Conservation (phyloP, 345 rosid genomes). For the Xanthoceras sorbifolium region DNA sequence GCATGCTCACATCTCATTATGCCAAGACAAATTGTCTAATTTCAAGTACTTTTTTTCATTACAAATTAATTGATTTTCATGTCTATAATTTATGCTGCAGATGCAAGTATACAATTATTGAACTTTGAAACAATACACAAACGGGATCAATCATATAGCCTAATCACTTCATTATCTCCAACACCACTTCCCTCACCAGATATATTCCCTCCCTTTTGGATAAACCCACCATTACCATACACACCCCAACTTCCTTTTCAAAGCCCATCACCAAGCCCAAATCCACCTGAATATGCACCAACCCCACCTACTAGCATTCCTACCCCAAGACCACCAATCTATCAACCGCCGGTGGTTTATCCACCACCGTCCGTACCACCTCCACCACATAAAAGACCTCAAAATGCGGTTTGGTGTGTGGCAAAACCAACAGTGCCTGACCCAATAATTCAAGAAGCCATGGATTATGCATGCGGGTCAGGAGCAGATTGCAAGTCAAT, state of each 20-base stretch:
- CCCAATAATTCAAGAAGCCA: conserved; percentile 34
- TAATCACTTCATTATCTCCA: conserved; percentile 18
- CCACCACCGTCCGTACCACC: conserved; percentile 19
- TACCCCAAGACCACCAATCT: conserved; percentile 17
- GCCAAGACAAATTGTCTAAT: background rate
- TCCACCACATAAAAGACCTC: conserved; percentile 27
- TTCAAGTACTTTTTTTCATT: background rate
- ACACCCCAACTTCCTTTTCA: conserved; percentile 3
- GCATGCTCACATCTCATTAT: no score
- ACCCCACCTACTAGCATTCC: no score
- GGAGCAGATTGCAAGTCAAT: conserved; percentile 49
- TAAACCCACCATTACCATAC: conserved; percentile 27
- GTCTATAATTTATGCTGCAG: conserved; percentile 17
- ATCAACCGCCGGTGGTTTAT: background rate
- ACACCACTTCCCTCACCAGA: conserved; percentile 28
- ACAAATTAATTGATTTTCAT: background rate
- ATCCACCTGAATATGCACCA: conserved; percentile 16
- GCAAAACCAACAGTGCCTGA: conserved; percentile 47
- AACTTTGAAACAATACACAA: background rate
- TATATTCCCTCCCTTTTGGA: conserved; percentile 12
- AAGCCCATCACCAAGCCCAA: conserved; percentile 15
- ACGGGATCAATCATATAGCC: conserved; percentile 7
- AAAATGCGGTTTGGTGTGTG: conserved; percentile 42
- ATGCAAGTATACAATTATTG: conserved; percentile 27
- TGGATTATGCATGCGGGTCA: conserved; percentile 56